Percentiles rank a stretch among this genome's conserved stretches.
Conservation (phyloP, 2,329 filamentous ascomycete species). For the Didymella sp. region DNA sequence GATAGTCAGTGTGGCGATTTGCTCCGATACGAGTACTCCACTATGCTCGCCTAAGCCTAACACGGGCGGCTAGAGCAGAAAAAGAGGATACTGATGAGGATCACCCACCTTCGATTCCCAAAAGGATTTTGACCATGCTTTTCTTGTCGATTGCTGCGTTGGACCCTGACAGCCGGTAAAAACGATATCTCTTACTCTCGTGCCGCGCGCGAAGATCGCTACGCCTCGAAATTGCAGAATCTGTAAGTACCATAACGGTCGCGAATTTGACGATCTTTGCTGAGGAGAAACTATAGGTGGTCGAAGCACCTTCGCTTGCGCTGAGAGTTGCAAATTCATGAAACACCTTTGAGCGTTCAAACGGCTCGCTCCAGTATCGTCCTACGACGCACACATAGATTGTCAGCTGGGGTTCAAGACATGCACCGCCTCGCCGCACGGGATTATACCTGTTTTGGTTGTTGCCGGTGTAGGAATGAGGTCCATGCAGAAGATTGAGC, state of each 20-base stretch:
- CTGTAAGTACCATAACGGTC: constrained; percentile 3
- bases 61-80: constrained; percentile 6
- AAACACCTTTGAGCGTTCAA: constrained; percentile 7
- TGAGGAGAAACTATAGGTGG: background rate
- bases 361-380: constrained; percentile 4
- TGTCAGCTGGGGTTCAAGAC: constrained; percentile 5
- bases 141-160: constrained; percentile 11
- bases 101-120: constrained; percentile 1
- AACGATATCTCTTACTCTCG: constrained; percentile 11
- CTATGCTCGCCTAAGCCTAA: constrained; percentile 10
- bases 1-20: constrained; percentile 1
- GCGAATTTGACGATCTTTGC: constrained; percentile 4
- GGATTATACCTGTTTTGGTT: constrained; percentile 6
- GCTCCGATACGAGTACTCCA: constrained; percentile 9
- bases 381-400: constrained; percentile 8
- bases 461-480: constrained; percentile 1
- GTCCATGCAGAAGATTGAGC: background rate
- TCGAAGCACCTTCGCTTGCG: background rate
- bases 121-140: constrained; percentile 5
- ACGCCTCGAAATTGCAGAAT: constrained; percentile 5
- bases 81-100: constrained; percentile 6
- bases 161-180: constrained; percentile 19
- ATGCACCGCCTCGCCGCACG: constrained; percentile 11
- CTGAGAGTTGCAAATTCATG: background rate
- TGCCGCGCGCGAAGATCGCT: constrained; percentile 12